Evolutionary conservation across 2,329 filamentous ascomycete species (phyloP).

Genomic region (Cercospora zeina): DNA sequence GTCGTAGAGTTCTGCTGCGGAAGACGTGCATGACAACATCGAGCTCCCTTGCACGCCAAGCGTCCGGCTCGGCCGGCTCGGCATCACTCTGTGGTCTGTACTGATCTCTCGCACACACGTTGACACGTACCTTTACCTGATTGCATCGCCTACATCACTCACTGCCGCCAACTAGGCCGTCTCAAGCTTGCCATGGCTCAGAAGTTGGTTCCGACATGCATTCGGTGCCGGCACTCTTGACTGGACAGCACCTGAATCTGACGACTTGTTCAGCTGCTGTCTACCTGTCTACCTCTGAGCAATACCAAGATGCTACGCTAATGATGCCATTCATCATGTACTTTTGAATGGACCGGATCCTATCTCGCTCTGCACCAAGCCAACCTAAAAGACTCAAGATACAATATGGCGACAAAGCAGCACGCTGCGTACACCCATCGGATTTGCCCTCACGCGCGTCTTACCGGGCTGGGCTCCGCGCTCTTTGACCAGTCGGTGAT

Average conservation of each 20-base stretch:
- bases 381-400: not conserved
- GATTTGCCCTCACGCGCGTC: not conserved
- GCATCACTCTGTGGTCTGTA: not conserved
- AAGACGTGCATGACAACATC: not conserved
- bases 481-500: not conserved
- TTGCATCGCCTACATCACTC: not conserved
- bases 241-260: not conserved
- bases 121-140: not conserved
- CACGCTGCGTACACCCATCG: not conserved
- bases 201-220: not conserved
- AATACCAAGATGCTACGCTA: not conserved
- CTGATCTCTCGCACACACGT: not conserved
- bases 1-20: not conserved
- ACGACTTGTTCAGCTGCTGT: conserved; percentile 1
- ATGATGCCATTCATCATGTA: not conserved
- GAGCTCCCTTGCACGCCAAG: not conserved
- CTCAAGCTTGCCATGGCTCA: not conserved
- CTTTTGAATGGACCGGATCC: not conserved
- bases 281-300: not conserved
- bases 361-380: not conserved
- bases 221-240: not conserved
- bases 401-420: not conserved
- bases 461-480: not conserved
- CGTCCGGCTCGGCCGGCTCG: not conserved
- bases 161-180: not conserved